These are phyloP conservation scores for Rhazya stricta DNA, from an alignment of 257 asterid genomes.

Conservation along the genomic window DNA sequence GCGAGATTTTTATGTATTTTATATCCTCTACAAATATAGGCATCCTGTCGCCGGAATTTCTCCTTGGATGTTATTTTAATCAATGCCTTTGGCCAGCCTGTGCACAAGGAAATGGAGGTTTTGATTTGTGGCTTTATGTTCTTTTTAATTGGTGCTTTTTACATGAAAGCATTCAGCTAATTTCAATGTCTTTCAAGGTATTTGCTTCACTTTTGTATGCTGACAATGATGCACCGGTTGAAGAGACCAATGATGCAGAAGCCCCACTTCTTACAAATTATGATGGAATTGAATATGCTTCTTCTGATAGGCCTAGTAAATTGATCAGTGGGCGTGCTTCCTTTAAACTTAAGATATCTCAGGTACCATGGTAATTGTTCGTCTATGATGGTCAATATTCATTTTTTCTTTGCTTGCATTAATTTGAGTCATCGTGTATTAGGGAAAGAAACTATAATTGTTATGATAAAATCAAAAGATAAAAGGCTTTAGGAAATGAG, in stretches of 20 bases:
- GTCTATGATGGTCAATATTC: neutral
- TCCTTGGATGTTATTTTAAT: constrained; percentile 63
- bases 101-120: constrained; percentile 71
- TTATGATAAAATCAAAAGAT: neutral
- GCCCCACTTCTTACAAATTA: constrained; percentile 67
- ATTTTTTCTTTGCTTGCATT: neutral
- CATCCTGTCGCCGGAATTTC: constrained; percentile 81
- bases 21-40: constrained; percentile 42
- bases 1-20: constrained; percentile 1
- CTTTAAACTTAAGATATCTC: constrained; percentile 84
- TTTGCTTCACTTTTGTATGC: constrained; percentile 75
- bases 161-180: neutral
- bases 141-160: neutral
- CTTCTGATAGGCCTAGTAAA: constrained; percentile 59
- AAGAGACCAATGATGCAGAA: constrained; percentile 62
- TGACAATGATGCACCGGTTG: constrained; percentile 56
- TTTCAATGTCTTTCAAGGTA: constrained; percentile 39
- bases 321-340: constrained; percentile 66
- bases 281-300: constrained; percentile 66
- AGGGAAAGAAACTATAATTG: neutral
- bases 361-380: constrained; percentile 31
- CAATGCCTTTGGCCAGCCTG: constrained; percentile 52
- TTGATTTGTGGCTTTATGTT: constrained; percentile 14
- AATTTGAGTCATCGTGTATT: neutral
- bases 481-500: neutral